phyloP scores from a whole-genome alignment of 768 basidiomycete genomes.

The Amanita jacksonii region DNA sequence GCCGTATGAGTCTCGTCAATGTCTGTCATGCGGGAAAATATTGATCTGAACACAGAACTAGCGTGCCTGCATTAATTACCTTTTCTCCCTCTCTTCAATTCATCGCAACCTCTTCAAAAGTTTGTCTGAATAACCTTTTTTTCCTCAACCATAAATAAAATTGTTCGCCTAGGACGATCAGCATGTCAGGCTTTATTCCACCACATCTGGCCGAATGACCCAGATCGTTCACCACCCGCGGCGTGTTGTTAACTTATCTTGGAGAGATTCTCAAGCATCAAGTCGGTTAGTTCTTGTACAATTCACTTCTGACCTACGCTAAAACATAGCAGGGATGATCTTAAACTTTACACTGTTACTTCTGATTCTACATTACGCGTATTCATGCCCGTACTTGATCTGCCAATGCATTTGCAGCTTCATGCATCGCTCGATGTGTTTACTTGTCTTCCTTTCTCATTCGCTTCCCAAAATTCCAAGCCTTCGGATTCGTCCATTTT shows the following conservation, averaged over 20 bases:
- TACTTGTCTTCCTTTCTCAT: conserved; percentile 41
- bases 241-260: conserved; percentile 57
- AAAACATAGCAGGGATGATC: conserved; percentile 45
- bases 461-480: conserved; percentile 23
- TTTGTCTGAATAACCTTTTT: conserved; percentile 16
- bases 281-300: conserved; percentile 34
- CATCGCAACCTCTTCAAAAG: conserved; percentile 56
- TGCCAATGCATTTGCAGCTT: conserved; percentile 75
- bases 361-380: conserved; percentile 76
- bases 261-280: conserved; percentile 63
- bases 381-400: conserved; percentile 82
- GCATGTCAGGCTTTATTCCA: conserved; percentile 57
- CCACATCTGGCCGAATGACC: conserved; percentile 58
- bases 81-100: conserved; percentile 75
- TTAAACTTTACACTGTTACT: conserved; percentile 77
- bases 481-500: conserved; percentile 43
- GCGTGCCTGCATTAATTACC: conserved; percentile 40
- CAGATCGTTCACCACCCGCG: conserved; percentile 68
- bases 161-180: conserved; percentile 37
- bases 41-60: conserved; percentile 28
- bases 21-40: conserved; percentile 5
- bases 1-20: conserved; percentile 34
- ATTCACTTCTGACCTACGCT: background rate
- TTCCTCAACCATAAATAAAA: background rate
- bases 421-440: conserved; percentile 69